Conservation (phyloP, 768 basidiomycete species). For the Fomitopsis serialis region DNA sequence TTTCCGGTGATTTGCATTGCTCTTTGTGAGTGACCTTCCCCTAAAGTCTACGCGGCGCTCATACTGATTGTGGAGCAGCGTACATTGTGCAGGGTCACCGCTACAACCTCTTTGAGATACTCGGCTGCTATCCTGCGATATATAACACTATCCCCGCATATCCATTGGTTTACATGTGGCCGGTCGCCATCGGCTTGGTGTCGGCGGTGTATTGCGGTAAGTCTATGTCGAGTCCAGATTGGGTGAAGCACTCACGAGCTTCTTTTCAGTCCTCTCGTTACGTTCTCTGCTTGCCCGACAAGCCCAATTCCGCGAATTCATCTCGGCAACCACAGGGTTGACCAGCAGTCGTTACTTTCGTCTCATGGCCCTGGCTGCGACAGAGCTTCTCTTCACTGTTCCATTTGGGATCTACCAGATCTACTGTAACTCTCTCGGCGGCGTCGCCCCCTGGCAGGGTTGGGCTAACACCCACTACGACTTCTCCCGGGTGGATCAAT, state of each 20-base stretch:
- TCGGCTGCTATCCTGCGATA: slow-evolving; percentile 48
- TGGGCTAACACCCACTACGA: slow-evolving; percentile 47
- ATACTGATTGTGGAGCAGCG: slow-evolving; percentile 7
- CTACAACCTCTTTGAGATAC: slow-evolving; percentile 51
- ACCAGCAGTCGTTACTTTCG: slow-evolving; percentile 44
- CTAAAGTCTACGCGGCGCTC: not conserved
- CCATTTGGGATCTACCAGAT: slow-evolving; percentile 34
- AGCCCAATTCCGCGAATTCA: slow-evolving; percentile 40
- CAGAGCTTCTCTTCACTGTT: slow-evolving; percentile 37
- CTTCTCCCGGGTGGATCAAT: slow-evolving; percentile 35
- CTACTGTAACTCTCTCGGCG: slow-evolving; percentile 21
- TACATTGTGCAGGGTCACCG: slow-evolving; percentile 45
- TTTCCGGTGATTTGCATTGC: slow-evolving; percentile 6
- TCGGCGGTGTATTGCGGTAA: slow-evolving; percentile 34
- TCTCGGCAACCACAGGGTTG: slow-evolving; percentile 23
- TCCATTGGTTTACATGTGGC: slow-evolving; percentile 25
- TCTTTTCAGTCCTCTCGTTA: slow-evolving; percentile 29
- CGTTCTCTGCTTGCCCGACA: slow-evolving; percentile 43
- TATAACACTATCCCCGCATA: slow-evolving; percentile 36
- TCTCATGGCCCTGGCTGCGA: slow-evolving; percentile 46
- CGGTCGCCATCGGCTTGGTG: slow-evolving; percentile 14
- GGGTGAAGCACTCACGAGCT: no score
- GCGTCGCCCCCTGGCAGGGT: slow-evolving; percentile 38
- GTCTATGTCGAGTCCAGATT: slow-evolving; percentile 13
- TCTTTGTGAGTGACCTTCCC: slow-evolving; percentile 14